Conservation (phyloP, 176 grass and related monocot genomes). For the Pharus latifolius region DNA sequence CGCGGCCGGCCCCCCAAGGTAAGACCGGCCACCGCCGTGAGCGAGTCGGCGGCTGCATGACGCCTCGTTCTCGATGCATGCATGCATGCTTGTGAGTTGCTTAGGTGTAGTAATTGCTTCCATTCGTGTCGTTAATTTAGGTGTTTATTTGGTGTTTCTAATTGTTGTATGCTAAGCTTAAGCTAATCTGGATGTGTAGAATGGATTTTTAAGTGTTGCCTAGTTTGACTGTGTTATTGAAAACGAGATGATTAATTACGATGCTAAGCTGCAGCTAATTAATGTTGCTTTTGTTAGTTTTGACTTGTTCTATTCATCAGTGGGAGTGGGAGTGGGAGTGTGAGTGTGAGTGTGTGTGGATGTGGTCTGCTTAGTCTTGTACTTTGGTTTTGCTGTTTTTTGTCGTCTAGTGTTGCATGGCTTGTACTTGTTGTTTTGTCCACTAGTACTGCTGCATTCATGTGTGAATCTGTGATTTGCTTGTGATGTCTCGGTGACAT, state of each 20-base stretch:
- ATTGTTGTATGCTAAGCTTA: slow-evolving; percentile 9
- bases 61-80: neutral
- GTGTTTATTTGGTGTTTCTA: neutral
- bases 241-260: neutral
- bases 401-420: too few relatives aligned
- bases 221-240: too few relatives aligned
- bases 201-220: too few relatives aligned
- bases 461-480: neutral
- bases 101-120: neutral
- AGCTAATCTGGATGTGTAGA: slow-evolving; percentile 25
- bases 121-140: neutral
- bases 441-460: neutral
- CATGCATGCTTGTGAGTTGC: neutral
- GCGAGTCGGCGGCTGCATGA: slow-evolving; percentile 35
- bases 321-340: too few relatives aligned
- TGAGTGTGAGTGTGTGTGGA: too few relatives aligned
- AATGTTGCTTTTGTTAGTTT: too few relatives aligned
- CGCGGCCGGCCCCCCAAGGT: slow-evolving; percentile 77
- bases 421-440: too few relatives aligned
- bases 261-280: neutral
- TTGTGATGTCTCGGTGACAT: neutral
- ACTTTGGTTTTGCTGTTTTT: too few relatives aligned
- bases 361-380: too few relatives aligned
- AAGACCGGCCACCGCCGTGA: slow-evolving; percentile 31
- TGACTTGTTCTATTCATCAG: too few relatives aligned